A percentile compares a stretch with the other conserved stretches of the same genome.
Conservation (phyloP, 2,329 filamentous ascomycete species). For the Teratosphaeria gauchensis region DNA sequence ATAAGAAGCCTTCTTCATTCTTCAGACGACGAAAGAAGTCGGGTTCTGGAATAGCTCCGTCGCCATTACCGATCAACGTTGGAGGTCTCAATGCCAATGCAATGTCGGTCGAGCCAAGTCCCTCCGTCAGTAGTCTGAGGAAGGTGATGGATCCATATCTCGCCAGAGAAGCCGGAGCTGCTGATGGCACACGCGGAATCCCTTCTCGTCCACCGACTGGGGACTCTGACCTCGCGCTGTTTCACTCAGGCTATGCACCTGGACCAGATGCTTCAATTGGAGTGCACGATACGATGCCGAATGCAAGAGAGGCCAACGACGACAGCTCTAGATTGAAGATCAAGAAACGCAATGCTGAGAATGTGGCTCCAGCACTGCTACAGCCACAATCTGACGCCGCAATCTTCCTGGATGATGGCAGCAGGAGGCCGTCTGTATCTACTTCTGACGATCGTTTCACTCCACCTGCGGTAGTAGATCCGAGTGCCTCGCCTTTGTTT, state of each 20-base stretch:
- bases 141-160: constrained; percentile 84
- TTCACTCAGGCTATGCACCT: constrained; percentile 67
- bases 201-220: constrained; percentile 22
- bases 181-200: constrained; percentile 4
- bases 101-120: constrained; percentile 42
- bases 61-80: constrained; percentile 39
- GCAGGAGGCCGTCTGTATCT: constrained; percentile 19
- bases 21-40: constrained; percentile 93
- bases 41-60: constrained; percentile 51
- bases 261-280: constrained; percentile 63
- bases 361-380: constrained; percentile 11
- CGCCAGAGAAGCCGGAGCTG: constrained; percentile 16
- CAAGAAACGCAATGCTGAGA: constrained; percentile 18
- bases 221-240: constrained; percentile 43
- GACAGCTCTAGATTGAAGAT: constrained; percentile 31
- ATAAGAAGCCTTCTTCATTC: constrained; percentile 90
- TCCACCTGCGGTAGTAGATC: constrained; percentile 2
- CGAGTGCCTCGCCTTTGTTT: constrained; percentile 17
- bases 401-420: constrained; percentile 42
- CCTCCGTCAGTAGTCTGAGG: constrained; percentile 66
- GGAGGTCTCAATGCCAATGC: constrained; percentile 25
- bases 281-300: constrained; percentile 14
- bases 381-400: constrained; percentile 43
- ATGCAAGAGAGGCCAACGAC: constrained; percentile 38
- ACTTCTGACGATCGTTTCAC: constrained; percentile 12